Base-by-base conservation (phyloP, 768 basidiomycete species). In the Rhodotorula kratochvilovae region DNA sequence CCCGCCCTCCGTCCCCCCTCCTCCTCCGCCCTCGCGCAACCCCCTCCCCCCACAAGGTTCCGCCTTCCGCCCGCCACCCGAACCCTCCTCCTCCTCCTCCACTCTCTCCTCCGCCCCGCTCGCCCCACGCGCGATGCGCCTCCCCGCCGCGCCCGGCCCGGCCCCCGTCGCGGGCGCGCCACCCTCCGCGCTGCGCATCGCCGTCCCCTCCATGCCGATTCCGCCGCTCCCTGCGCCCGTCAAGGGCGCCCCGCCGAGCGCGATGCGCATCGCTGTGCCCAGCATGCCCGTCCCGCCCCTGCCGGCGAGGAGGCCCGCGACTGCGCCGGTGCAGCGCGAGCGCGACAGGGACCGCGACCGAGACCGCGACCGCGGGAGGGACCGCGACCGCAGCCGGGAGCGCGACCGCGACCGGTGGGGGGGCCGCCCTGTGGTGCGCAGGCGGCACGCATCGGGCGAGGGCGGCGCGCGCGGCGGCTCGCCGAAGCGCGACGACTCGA, bases 11-110 rank as follows among this genome's bases (percentile, higher is more conserved):
- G 71, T 76, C 61, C 64, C 69, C 68, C 72, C 51, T 33, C 73
- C 77, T 70, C 61, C 79, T n/a, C 74, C 71, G 33, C 81, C 79
- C 55, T 80, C 77, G 57, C 83, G 83, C 0, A 39, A 35, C 27
- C 56, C 84, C 8, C 84, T 83, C 5, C 81, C 82, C 5, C 79
- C 81, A 35, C 80, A 57, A 35, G 19, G 25, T 36, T 17, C 13
- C 13, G 51, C n/a, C 33, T 39, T 33, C 36, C 54, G 33, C 63
- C 53, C 53, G 31, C 27, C 2, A 17, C 36, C 29, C 11, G 55
- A 3, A 2, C 17, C 29, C 6, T 3, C n/a, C n/a, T 19, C 29
- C 5, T 21, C 57, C n/a, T 15, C 27, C 42, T 2, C 27, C 27
- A 6, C 27, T 7, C 17, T 4, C 31, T 23, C n/a, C 2, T 5